These are phyloP conservation scores for Candida silvatica DNA, from an alignment of 805 yeast species.

Conservation along the genomic window DNA sequence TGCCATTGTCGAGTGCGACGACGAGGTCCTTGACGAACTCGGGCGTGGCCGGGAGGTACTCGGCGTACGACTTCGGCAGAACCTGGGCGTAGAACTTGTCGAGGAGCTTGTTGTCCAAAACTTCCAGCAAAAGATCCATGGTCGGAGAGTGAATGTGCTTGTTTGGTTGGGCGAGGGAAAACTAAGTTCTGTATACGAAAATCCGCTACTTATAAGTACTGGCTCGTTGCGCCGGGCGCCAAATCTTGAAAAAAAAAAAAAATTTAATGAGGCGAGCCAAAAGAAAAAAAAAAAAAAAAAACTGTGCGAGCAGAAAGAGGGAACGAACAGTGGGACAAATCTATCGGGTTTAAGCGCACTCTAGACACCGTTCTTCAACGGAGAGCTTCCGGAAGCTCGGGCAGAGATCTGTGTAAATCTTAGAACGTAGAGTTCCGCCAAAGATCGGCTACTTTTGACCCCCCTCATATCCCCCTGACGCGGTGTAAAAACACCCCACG, in stretches of 20 bases:
- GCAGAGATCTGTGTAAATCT: no score
- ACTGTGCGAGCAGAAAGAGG: background rate
- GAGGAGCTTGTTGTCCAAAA: conserved; percentile 60
- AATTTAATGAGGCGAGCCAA: background rate
- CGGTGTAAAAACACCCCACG: no score
- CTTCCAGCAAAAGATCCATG: conserved; percentile 91
- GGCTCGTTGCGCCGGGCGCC: background rate
- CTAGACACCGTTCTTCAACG: no score
- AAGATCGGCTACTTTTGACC: no score
- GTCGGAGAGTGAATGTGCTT: no score
- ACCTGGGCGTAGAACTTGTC: conserved; percentile 67
- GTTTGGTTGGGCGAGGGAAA: no score
- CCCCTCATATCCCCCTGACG: no score
- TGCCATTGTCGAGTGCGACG: conserved; percentile 16
- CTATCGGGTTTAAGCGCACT: no score
- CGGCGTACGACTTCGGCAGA: conserved; percentile 49
- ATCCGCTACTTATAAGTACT: background rate
- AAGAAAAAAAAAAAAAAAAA: background rate
- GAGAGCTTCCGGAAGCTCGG: no score
- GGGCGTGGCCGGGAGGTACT: conserved; percentile 22
- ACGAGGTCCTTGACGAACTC: conserved; percentile 15
- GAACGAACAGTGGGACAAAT: background rate
- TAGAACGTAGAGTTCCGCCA: no score
- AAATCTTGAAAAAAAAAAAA: background rate
- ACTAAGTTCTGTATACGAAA: background rate